These are phyloP conservation scores for Collybia nuda DNA, from an alignment of 768 basidiomycete genomes.

Conservation along the genomic window DNA sequence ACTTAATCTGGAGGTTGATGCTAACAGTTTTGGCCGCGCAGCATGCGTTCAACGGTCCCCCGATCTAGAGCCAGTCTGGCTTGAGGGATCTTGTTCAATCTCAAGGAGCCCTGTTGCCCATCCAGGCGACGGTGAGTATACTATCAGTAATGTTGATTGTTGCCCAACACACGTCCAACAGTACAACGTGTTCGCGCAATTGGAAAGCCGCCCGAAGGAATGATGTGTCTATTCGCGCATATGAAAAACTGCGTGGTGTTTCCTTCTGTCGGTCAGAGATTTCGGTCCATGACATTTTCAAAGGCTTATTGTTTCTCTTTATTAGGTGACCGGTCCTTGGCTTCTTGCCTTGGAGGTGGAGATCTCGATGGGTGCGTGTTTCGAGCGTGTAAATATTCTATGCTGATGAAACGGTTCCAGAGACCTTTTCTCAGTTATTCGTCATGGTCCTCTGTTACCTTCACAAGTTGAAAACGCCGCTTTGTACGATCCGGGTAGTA, in stretches of 20 bases:
- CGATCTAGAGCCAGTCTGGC: slow-evolving; percentile 49
- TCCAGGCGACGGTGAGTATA: slow-evolving; percentile 62
- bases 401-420: slow-evolving; percentile 29
- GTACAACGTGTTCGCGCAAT: slow-evolving; percentile 74
- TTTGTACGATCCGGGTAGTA: slow-evolving; percentile 39
- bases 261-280: slow-evolving; percentile 51
- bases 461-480: slow-evolving; percentile 49
- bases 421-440: slow-evolving; percentile 65
- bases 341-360: slow-evolving; percentile 72
- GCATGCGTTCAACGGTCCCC: slow-evolving; percentile 59
- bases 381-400: background rate
- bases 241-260: slow-evolving; percentile 75
- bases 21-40: slow-evolving; percentile 20
- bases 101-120: slow-evolving; percentile 76
- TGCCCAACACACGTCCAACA: slow-evolving; percentile 20
- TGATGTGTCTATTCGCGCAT: slow-evolving; percentile 55
- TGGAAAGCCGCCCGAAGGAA: slow-evolving; percentile 60
- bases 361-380: slow-evolving; percentile 73
- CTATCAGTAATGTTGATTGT: background rate
- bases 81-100: slow-evolving; percentile 62
- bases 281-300: background rate
- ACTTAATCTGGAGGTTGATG: background rate
- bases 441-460: slow-evolving; percentile 54
- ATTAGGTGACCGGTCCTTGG: slow-evolving; percentile 60
- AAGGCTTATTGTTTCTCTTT: background rate